Evolutionary conservation across 345 rosid species (phyloP).

Genomic region (Aquilaria yunnanensis): DNA sequence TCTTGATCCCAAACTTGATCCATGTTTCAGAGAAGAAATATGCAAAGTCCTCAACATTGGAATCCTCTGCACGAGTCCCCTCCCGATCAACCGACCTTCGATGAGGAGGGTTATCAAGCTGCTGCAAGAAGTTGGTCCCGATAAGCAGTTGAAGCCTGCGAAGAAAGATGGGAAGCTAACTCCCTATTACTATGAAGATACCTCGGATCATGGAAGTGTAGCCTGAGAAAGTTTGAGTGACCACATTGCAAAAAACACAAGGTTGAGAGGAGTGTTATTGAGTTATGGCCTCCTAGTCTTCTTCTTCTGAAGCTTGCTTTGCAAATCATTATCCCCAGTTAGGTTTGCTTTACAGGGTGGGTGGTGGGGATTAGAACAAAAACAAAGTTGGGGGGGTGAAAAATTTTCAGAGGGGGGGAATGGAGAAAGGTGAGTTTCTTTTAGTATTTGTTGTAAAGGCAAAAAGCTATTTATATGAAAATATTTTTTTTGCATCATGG

Average conservation of each 20-base stretch:
- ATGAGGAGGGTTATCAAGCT: slow-evolving; percentile 94
- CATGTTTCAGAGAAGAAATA: slow-evolving; percentile 80
- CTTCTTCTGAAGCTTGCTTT: slow-evolving; percentile 12
- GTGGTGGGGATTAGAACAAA: slow-evolving; percentile 4
- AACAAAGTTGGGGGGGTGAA: slow-evolving; percentile 3
- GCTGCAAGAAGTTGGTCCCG: slow-evolving; percentile 69
- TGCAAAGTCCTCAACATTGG: slow-evolving; percentile 85
- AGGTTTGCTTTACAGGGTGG: slow-evolving; percentile 17
- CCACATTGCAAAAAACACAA: slow-evolving; percentile 1
- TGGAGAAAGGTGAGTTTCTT: not conserved
- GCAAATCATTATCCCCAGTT: slow-evolving; percentile 15
- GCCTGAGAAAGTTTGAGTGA: slow-evolving; percentile 32
- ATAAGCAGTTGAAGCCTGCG: slow-evolving; percentile 23
- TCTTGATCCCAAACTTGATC: slow-evolving; percentile 70
- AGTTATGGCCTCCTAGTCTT: slow-evolving; percentile 11
- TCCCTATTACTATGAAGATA: slow-evolving; percentile 81
- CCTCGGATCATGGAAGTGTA: slow-evolving; percentile 75
- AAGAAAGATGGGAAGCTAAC: slow-evolving; percentile 80
- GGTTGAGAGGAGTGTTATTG: slow-evolving; percentile 1
- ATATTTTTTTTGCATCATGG: not conserved
- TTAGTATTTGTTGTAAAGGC: slow-evolving; percentile 19
- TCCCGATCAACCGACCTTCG: slow-evolving; percentile 90
- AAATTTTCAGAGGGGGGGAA: slow-evolving; percentile 2
- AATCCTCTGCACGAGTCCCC: slow-evolving; percentile 76
- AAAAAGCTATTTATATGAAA: slow-evolving; percentile 16